Conservation (phyloP, 2,329 filamentous ascomycete genomes). For the Cladorrhinum sp. region DNA sequence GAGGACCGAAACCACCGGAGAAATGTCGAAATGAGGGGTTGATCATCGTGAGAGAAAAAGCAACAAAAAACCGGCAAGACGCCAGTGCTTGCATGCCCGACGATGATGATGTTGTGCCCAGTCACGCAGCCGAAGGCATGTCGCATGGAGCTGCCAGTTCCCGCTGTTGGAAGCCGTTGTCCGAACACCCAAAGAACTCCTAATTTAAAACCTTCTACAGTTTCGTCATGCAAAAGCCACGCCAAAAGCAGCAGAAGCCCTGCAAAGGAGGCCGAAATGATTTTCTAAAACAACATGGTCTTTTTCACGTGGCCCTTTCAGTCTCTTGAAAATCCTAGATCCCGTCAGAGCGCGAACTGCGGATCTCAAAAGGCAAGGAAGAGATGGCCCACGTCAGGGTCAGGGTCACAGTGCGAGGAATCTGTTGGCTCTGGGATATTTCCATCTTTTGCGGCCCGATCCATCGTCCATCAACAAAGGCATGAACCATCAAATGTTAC, state of each 20-base stretch:
- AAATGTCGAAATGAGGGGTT: not conserved
- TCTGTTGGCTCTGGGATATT: not conserved
- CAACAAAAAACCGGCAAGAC: slow-evolving; percentile 10
- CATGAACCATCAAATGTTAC: slow-evolving; percentile 1
- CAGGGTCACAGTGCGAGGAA: slow-evolving; percentile 12
- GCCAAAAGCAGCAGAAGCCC: not conserved
- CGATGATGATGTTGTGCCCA: not conserved
- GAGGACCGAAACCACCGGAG: not conserved
- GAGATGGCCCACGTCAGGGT: not conserved
- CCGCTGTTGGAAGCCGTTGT: not conserved
- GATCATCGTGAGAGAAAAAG: slow-evolving; percentile 9
- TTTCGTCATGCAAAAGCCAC: not conserved
- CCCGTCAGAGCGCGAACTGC: not conserved
- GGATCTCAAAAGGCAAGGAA: slow-evolving; percentile 6
- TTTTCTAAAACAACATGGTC: not conserved
- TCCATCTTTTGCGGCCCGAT: slow-evolving; percentile 1
- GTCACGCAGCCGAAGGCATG: not conserved
- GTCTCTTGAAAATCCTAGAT: not conserved
- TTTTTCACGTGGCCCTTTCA: not conserved
- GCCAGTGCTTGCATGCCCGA: slow-evolving; percentile 2
- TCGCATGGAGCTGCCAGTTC: not conserved
- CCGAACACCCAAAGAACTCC: not conserved
- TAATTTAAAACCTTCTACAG: not conserved
- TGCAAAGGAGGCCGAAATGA: not conserved
- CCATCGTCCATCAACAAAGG: slow-evolving; percentile 3